phyloP scores from a whole-genome alignment of 2,329 filamentous ascomycete species.

The Nectriaceae sp. region DNA sequence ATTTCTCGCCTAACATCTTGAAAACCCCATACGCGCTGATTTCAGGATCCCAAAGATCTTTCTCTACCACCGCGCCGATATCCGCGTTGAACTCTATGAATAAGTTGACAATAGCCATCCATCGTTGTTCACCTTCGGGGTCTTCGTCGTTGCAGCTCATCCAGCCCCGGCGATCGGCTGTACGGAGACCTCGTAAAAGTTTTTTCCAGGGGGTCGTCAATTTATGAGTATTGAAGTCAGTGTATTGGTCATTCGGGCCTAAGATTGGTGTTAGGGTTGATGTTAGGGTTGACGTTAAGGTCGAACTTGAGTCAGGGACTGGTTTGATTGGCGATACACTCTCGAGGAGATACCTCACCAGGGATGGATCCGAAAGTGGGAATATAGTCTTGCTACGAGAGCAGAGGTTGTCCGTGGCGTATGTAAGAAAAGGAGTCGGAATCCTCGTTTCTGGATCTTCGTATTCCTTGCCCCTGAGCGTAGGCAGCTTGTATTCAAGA shows the following conservation, averaged over 20 bases:
- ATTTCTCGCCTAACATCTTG: slow-evolving; percentile 28
- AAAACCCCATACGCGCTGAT: slow-evolving; percentile 30
- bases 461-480: not conserved
- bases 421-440: slow-evolving; percentile 32
- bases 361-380: slow-evolving; percentile 31
- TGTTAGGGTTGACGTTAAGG: no score
- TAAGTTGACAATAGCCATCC: slow-evolving; percentile 29
- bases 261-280: no score
- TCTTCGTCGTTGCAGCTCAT: slow-evolving; percentile 33
- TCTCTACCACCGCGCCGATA: slow-evolving; percentile 23
- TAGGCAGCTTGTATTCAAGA: slow-evolving; percentile 10
- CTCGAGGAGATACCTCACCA: slow-evolving; percentile 29
- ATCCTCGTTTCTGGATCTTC: slow-evolving; percentile 5
- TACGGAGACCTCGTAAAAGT: slow-evolving; percentile 32
- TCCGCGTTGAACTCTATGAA: slow-evolving; percentile 32
- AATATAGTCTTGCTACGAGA: slow-evolving; percentile 37
- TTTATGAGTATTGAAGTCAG: slow-evolving; percentile 23
- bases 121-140: slow-evolving; percentile 28
- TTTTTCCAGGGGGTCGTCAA: slow-evolving; percentile 32
- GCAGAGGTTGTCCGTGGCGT: slow-evolving; percentile 37
- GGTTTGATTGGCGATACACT: slow-evolving; percentile 16
- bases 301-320: no score
- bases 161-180: slow-evolving; percentile 32
- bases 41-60: slow-evolving; percentile 33
- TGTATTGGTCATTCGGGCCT: slow-evolving; percentile 20